Evolutionary conservation across 148 eudicot genomes (phyloP), one percentile per base, ranked within the genome.

Genomic region (Dianthus caryophyllus): DNA sequence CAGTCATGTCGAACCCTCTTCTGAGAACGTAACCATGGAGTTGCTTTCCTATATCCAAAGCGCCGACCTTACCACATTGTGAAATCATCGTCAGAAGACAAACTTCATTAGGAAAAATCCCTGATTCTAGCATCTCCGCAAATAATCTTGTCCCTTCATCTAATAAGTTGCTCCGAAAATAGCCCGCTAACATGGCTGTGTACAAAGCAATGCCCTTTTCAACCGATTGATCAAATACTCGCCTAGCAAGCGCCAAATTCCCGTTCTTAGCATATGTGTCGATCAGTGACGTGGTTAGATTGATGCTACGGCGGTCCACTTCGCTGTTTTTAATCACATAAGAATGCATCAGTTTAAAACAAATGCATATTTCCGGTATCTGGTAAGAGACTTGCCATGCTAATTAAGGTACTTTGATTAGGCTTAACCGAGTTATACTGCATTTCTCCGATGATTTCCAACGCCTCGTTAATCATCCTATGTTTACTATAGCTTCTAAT

Each of bases 251-350:
- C 25, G 25, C 72, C 48, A 81, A 58, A 29, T 74, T 57, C 22
- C 93, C 89, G 38, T 89, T 75, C 78, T 81, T 83, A 14, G 85
- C 84, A 66, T 82, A 81, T 77, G 78, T 74, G 31, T 87, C 84
- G 67, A 84, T 77, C 64, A 87, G 65, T 44, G 77, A 54, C 61
- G 75, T 74, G 6, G 64, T 25, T 67, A 78, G 30, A 36, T 70
- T 65, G 53, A 70, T 48, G 4, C 72, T 49, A 2, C 65, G 41
- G 15, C 55, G 29, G 15, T 31, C 47, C 26, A n/a, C 10, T 21
- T 54, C 18, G 29, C 61, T 44, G 65, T 65, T 65, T 63, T 66
- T 74, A 29, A 78, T 69, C 59, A 66, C 78, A 78, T 73, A 73
- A 3, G 61, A 69, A 47, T 70, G 78, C 72, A 74, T 52, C 27